Evolutionary conservation across 2,329 filamentous ascomycete genomes (phyloP), one percentile per base, ranked within the genome.

Genomic region (Apiospora saccharicola): DNA sequence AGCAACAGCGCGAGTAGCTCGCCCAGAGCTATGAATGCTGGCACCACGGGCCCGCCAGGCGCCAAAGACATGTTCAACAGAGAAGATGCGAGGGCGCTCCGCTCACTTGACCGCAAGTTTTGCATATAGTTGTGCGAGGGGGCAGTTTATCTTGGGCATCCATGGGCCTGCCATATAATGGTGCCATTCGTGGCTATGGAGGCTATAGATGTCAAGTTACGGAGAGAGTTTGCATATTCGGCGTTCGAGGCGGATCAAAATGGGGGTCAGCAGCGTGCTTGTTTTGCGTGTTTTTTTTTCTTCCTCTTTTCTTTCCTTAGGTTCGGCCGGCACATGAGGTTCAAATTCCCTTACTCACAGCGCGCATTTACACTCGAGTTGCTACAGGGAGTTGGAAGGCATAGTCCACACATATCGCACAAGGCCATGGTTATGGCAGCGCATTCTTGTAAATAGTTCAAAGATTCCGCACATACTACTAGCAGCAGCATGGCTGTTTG

Each of bases 11-110:
- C 82, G 10, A 79, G 79, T 74, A 89, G 86, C 75, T 91, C 89
- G 69, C 86, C 87, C 13, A 83, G 86, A 75, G 75, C 78, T 74
- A 81, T 76, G 74, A 80, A 80, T 75, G 79, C 73, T 19, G 76
- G 72, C 14, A 74, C 74, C 68, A 75, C 73, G 72, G 78, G 71
- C 71, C 75, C 74, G 73, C 75, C 77, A 75, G 79, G 41, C 67
- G 26, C 43, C 67, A 68, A 44, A 30, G 77, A 53, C 46, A 75
- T 77, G 75, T 78, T 76, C 41, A 64, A 64, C 19, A 85, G 87
- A 24, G 91, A 93, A 79, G 92, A 94, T 75, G 87, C 87, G 73
- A 85, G 91, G 75, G 91, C 91, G 1, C 80, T 94, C 67, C 86
- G 90, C 74, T 90, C 93, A 78, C 83, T 94, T 69, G 90, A 94